Conservation (phyloP, 2,329 filamentous ascomycete species). For the Sarocladium strictum region DNA sequence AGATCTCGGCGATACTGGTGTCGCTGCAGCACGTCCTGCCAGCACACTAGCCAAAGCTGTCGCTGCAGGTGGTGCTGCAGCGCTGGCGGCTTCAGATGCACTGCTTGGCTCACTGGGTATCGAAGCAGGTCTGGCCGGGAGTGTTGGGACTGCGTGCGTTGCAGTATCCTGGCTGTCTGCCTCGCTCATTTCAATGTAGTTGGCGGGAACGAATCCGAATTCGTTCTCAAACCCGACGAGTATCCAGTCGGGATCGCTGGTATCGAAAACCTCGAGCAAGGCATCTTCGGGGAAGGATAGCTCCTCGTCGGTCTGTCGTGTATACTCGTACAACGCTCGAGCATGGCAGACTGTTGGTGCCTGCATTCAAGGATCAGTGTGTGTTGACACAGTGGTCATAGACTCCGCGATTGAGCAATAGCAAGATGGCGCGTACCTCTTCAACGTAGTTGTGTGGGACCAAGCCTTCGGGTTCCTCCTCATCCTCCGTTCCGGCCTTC, state of each 20-base stretch:
- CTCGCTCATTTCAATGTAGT: conserved; percentile 78
- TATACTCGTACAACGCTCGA: conserved; percentile 96
- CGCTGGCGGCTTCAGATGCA: conserved; percentile 26
- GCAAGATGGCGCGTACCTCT: conserved; percentile 55
- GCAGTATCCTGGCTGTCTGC: conserved; percentile 35
- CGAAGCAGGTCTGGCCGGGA: conserved; percentile 36
- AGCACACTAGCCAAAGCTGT: conserved; percentile 39
- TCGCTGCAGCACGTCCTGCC: conserved; percentile 17
- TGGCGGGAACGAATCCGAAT: conserved; percentile 90
- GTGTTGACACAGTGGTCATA: conserved; percentile 10
- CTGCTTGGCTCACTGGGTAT: conserved; percentile 21
- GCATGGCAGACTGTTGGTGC: conserved; percentile 63
- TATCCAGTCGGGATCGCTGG: conserved; percentile 92
- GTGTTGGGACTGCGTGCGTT: conserved; percentile 31
- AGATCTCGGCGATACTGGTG: conserved; percentile 8
- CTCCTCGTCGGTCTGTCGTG: conserved; percentile 94
- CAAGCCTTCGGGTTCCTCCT: conserved; percentile 84
- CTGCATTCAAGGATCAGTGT: conserved; percentile 29
- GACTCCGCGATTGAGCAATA: background rate
- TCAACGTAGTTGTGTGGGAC: conserved; percentile 95
- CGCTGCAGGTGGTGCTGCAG: conserved; percentile 46
- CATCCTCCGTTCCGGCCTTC: conserved; percentile 73
- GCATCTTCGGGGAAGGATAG: conserved; percentile 91
- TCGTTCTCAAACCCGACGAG: conserved; percentile 78
- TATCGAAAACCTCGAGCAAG: conserved; percentile 78